Conservation (phyloP, 371 early-diverging fungal species). For the Syncephalastrum monosporum region DNA sequence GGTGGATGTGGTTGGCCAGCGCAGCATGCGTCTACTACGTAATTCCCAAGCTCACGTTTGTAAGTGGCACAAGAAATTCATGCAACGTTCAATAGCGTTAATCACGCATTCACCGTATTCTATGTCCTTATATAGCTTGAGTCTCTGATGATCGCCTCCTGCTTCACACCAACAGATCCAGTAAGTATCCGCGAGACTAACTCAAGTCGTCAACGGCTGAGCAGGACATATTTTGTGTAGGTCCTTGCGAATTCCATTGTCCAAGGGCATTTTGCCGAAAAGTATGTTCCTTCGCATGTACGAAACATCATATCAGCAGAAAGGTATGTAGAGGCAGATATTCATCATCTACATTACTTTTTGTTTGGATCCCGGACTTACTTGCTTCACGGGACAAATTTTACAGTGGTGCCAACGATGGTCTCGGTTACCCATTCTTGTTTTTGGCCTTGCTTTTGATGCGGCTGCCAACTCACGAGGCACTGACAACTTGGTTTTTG, state of each 20-base stretch:
- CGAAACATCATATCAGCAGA: conserved; percentile 87
- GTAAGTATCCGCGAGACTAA: conserved; percentile 19
- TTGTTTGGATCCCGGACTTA: background rate
- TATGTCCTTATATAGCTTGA: conserved; percentile 24
- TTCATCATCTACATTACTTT: background rate
- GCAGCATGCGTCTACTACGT: conserved; percentile 16
- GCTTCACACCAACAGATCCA: conserved; percentile 48
- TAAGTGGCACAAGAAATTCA: conserved; percentile 7
- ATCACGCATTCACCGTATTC: too few relatives aligned
- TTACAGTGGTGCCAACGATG: conserved; percentile 75
- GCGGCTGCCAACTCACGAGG: conserved; percentile 49
- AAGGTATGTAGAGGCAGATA: conserved; percentile 29
- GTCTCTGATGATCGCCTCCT: conserved; percentile 41
- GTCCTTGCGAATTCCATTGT: conserved; percentile 91
- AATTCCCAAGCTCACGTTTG: conserved; percentile 21
- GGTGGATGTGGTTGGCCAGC: conserved; percentile 51
- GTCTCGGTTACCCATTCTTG: conserved; percentile 84
- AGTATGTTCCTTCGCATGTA: conserved; percentile 77
- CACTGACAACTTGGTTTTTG: conserved; percentile 71
- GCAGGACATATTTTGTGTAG: conserved; percentile 16
- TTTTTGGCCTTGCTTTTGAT: conserved; percentile 74
- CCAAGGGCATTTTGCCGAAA: conserved; percentile 93
- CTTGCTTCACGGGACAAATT: background rate
- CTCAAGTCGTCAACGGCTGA: background rate
- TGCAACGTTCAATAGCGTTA: too few relatives aligned